Conservation (phyloP, 352 stramenopile genomes). For the Phytophthora multivora region DNA sequence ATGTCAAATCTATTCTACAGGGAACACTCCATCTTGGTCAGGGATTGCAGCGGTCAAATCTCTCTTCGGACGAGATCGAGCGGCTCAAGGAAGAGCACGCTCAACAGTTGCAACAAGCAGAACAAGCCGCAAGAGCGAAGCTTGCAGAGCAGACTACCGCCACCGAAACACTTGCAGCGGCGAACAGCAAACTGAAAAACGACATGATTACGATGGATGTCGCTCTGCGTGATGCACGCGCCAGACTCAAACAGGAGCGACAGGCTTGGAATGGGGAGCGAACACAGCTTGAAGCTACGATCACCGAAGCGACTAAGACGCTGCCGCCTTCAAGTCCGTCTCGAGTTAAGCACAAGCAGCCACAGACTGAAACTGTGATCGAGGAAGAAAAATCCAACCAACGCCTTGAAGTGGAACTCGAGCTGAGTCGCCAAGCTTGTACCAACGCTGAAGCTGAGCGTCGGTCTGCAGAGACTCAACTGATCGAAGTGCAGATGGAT, state of each 20-base stretch:
- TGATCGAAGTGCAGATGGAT: constrained; percentile 20
- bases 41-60: constrained; percentile 44
- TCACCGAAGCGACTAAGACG: constrained; percentile 26
- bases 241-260: constrained; percentile 45
- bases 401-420: constrained; percentile 28
- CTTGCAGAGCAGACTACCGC: constrained; percentile 34
- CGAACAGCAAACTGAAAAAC: constrained; percentile 61
- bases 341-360: constrained; percentile 18
- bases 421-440: constrained; percentile 23
- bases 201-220: constrained; percentile 56
- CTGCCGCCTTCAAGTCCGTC: constrained; percentile 23
- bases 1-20: constrained; percentile 16
- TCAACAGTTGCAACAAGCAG: constrained; percentile 37
- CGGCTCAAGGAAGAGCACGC: constrained; percentile 52
- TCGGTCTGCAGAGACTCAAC: constrained; percentile 10
- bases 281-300: constrained; percentile 23
- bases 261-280: constrained; percentile 41
- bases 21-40: constrained; percentile 56
- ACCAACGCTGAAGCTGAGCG: constrained; percentile 15
- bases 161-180: constrained; percentile 37
- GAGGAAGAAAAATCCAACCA: constrained; percentile 31
- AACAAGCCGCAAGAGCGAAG: constrained; percentile 38
- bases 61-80: constrained; percentile 56
- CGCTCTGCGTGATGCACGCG: constrained; percentile 34
- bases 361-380: constrained; percentile 9